phyloP scores from a whole-genome alignment of 2,329 filamentous ascomycete genomes.

The Grosmannia penicillata region DNA sequence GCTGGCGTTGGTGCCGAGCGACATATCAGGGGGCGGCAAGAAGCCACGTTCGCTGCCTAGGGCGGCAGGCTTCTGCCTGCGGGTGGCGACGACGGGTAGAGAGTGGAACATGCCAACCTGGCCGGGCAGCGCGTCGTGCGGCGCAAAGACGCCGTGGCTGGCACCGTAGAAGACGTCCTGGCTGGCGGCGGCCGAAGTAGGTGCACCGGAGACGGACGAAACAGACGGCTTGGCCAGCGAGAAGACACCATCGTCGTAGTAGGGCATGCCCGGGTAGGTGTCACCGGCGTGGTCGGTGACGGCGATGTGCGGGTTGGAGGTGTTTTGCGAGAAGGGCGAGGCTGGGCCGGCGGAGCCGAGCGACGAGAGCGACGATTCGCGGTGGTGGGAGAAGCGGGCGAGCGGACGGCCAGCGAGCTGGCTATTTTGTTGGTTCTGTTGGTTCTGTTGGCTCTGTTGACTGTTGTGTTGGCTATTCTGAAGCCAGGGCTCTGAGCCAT shows the following conservation, averaged over 20 bases:
- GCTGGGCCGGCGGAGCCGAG: constrained; percentile 44
- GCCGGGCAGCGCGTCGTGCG: constrained; percentile 17
- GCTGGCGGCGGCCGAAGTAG: constrained; percentile 4
- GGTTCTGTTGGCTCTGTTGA: too few relatives aligned
- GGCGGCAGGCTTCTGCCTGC: constrained; percentile 15
- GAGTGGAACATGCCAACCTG: constrained; percentile 21
- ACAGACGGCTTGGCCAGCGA: constrained; percentile 29
- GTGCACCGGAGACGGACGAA: too few relatives aligned
- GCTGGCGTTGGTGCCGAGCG: constrained; percentile 20
- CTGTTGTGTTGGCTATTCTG: too few relatives aligned
- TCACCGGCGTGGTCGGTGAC: constrained; percentile 34
- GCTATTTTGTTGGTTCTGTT: constrained; percentile 7
- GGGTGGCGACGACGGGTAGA: constrained; percentile 19
- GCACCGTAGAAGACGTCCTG: constrained; percentile 22
- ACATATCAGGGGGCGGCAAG: constrained; percentile 30
- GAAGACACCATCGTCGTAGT: constrained; percentile 27
- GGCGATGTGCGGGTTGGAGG: constrained; percentile 43
- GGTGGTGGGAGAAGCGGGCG: constrained; percentile 33
- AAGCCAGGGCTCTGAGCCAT: constrained; percentile 27
- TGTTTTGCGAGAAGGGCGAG: constrained; percentile 41
- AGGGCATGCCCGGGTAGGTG: constrained; percentile 25
- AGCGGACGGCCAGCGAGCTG: constrained; percentile 21
- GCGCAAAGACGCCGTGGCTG: constrained; percentile 23
- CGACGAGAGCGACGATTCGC: constrained; percentile 47
- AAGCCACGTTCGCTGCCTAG: constrained; percentile 21